Percentiles rank a stretch among this genome's conserved stretches.
These are phyloP conservation scores for Aspergillus transmontanensis DNA, from an alignment of 2,329 filamentous ascomycete genomes.

Conservation along the genomic window DNA sequence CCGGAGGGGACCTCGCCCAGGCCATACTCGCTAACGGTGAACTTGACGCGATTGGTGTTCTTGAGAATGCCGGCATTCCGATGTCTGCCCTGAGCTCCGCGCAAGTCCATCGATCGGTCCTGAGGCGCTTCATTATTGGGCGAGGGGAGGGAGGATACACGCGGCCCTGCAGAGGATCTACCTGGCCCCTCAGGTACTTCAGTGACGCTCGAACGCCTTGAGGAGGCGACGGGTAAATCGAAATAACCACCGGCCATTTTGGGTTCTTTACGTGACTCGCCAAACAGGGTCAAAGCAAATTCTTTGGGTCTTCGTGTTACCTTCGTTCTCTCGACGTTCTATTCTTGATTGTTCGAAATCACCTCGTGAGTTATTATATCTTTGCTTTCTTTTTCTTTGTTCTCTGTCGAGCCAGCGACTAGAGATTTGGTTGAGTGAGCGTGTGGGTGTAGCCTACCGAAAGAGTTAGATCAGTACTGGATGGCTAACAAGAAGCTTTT, in stretches of 20 bases:
- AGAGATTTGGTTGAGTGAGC: neutral
- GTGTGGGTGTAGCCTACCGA: conserved; percentile 16
- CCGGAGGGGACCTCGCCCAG: conserved; percentile 19
- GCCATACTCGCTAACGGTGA: conserved; percentile 30
- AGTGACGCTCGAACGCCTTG: conserved; percentile 28
- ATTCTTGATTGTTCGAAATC: neutral
- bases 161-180: conserved; percentile 28
- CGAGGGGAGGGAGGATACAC: conserved; percentile 26
- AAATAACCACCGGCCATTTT: conserved; percentile 39
- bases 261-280: conserved; percentile 14
- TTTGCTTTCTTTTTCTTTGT: conserved; percentile 1
- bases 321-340: neutral
- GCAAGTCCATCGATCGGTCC: conserved; percentile 24
- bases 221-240: conserved; percentile 32
- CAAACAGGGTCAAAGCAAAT: conserved; percentile 9
- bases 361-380: neutral
- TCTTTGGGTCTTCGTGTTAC: conserved; percentile 14
- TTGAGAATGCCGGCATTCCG: conserved; percentile 43
- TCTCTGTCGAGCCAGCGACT: neutral
- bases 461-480: conserved; percentile 18
- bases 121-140: conserved; percentile 27
- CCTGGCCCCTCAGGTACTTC: conserved; percentile 23
- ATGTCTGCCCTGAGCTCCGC: conserved; percentile 32
- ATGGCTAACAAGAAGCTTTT: neutral
- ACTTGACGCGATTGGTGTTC: conserved; percentile 38